Base-by-base conservation (phyloP, 2,329 filamentous ascomycete genomes). In the Chaetomium sp. region DNA sequence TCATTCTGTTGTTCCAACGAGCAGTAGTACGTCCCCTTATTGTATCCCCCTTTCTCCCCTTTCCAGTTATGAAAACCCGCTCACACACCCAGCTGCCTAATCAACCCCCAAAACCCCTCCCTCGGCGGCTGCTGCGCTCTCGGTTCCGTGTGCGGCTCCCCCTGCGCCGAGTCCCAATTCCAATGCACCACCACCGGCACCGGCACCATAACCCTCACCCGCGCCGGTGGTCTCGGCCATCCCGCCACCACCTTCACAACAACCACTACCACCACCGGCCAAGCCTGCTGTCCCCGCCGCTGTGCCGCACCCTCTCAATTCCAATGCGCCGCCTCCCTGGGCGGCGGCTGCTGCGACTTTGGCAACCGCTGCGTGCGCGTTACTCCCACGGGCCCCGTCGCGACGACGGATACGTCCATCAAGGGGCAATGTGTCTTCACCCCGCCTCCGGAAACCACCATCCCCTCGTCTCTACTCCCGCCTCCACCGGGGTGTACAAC, bases 401-500 rank as follows among this genome's bases (percentile, higher is more conserved):
- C 9, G 43, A 6, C 43, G 14, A 42, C 37, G 37, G 37, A 9
- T 9, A 40, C 37, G 37, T 9, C 37, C 9, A 11, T 5, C n/a
- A 32, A 19, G 27, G 46, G 51, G 27, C 27, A 46, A 10, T 62
- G 65, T 33, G 12, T 63, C 12, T 49, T 64, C 19, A 63, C 66
- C 11, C 66, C 65, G 51, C 53, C 62, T 2, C 61, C 69, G 12
- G 47, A 59, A 35, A 62, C 65, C 14, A 67, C 69, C 41, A 48
- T 56, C 41, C 66, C 62, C 6, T 8, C 56, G 42, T 66, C 62
- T 6, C 2, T 44, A 3, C 61, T 66, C 7, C 61, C 65, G 11
- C 61, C 70, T 19, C 77, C 76, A 61, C 74, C 59, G 1, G 79
- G 77, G 51, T 71, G 71, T 9, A 62, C 58, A 45, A 71, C 72